Evolutionary conservation across 176 grass and related monocot species (phyloP).

Genomic region (Eragrostis nindensis): DNA sequence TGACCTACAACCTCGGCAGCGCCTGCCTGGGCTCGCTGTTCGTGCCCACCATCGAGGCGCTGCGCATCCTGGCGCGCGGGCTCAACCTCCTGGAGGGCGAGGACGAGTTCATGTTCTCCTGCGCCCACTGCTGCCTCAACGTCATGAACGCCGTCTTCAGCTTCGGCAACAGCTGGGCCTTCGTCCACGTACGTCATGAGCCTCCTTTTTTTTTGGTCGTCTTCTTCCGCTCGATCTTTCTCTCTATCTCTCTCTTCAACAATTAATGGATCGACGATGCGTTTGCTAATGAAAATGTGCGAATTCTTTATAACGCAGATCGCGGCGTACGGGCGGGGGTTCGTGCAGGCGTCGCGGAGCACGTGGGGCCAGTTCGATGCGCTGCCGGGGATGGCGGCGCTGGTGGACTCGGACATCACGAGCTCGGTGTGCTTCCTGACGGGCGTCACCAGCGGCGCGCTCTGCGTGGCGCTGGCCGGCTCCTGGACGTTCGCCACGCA

Average conservation of each 20-base stretch:
- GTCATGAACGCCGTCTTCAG: constrained; percentile 91
- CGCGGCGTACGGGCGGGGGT: constrained; percentile 81
- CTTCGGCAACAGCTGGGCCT: constrained; percentile 98
- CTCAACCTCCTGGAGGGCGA: constrained; percentile 96
- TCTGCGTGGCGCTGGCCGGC: constrained; percentile 68
- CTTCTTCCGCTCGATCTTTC: background rate
- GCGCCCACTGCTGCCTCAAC: constrained; percentile 90
- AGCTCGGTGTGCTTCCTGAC: constrained; percentile 93
- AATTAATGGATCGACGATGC: background rate
- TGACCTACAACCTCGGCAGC: constrained; percentile 86
- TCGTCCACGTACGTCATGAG: constrained; percentile 68
- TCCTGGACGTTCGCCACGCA: constrained; percentile 77
- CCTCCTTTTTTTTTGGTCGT: background rate
- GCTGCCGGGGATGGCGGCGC: constrained; percentile 59
- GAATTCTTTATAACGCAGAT: constrained; percentile 42
- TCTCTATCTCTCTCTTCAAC: background rate
- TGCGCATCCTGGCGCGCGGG: constrained; percentile 83
- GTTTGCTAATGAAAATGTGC: background rate
- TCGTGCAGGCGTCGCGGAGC: constrained; percentile 88
- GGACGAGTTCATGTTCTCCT: constrained; percentile 99
- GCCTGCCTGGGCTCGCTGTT: constrained; percentile 93
- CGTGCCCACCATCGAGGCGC: constrained; percentile 87
- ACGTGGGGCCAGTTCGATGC: constrained; percentile 86
- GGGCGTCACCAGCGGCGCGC: constrained; percentile 84
- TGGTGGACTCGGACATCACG: constrained; percentile 97